Base-by-base conservation (phyloP, 306 rosid species). In the Macrotyloma uniflorum region DNA sequence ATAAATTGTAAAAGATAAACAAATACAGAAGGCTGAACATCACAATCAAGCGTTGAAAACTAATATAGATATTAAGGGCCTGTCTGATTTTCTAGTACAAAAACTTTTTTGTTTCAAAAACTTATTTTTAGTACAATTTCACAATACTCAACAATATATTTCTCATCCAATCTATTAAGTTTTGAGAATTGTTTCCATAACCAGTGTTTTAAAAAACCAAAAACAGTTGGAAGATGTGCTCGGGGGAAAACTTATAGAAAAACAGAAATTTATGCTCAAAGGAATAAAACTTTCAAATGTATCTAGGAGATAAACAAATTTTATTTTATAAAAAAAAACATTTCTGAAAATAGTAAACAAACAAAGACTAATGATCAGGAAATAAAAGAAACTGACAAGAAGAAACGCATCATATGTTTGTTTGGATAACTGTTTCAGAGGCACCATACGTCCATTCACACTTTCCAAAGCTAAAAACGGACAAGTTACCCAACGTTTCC, bases 41-140 rank as follows among this genome's bases (percentile, higher is more conserved):
- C 57, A 49, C 0, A 71, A 76, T 66, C 64, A 49, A 47, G 15
- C 6, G 40, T 43, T 5, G 64, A 75, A 69, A 78, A 69, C 4
- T 26, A 53, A 30, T 5, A 36, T 11, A 28, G 47, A 26, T 9
- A 66, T 23, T 46, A 50, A 54, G 24, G 11, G 24, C 57, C 57
- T 18, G 57, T 18, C 18, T 50, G 24, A 50, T 50, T 50, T 18
- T 50, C 24, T 50, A 8, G 9, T 19, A 20, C n/a, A n/a, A n/a
- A n/a, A n/a, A 7, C 0, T 4, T 18, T 50, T 50, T 18, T 50
- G 57, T 18, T 50, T 50, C 6, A 50, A 50, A 50, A 18, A 18
- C 23, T 18, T 0, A 18, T 8, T n/a, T 50, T 18, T n/a, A 43
- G 13, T 10, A 43, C 6, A 43, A 43, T 13, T 43, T 43, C 49